Conservation (phyloP, 2,329 filamentous ascomycete genomes). For the Venturia nashicola region DNA sequence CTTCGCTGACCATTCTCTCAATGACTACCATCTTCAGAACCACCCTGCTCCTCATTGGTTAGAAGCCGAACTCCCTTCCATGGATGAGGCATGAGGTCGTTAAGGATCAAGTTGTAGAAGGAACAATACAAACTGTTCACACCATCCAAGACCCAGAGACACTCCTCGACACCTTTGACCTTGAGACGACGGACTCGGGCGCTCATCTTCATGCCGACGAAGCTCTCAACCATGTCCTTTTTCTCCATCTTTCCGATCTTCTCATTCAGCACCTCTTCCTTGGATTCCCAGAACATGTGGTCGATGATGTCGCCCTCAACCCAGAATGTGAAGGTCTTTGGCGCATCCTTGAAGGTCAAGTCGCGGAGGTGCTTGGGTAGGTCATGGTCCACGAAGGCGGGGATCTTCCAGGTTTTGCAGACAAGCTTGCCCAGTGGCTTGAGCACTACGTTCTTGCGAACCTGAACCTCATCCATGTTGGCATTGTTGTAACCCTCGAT, state of each 20-base stretch:
- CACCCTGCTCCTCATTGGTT: not conserved
- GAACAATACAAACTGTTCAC: constrained; percentile 2
- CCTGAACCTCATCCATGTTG: constrained; percentile 20
- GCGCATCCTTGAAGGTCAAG: constrained; percentile 13
- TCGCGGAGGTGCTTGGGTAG: constrained; percentile 17
- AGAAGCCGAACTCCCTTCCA: not conserved
- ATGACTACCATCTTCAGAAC: not conserved
- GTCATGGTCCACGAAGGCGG: constrained; percentile 26
- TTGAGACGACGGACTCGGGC: constrained; percentile 14
- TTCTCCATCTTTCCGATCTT: not conserved
- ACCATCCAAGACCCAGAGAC: constrained; percentile 12
- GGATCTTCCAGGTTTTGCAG: constrained; percentile 38
- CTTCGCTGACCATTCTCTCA: not conserved
- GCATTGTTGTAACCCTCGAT: constrained; percentile 34
- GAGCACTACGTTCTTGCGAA: constrained; percentile 28
- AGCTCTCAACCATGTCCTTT: constrained; percentile 13
- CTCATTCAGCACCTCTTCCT: not conserved
- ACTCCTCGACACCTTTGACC: constrained; percentile 17
- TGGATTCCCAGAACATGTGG: not conserved
- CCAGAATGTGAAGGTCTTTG: constrained; percentile 37
- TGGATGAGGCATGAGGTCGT: constrained; percentile 4
- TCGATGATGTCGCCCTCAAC: constrained; percentile 47
- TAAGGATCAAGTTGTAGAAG: constrained; percentile 8
- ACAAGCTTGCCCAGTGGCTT: constrained; percentile 40
- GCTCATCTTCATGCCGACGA: constrained; percentile 42